A percentile compares a stretch with the other conserved stretches of the same genome.
Conservation (phyloP, 441 rosid genomes). For the Capsella rubella region DNA sequence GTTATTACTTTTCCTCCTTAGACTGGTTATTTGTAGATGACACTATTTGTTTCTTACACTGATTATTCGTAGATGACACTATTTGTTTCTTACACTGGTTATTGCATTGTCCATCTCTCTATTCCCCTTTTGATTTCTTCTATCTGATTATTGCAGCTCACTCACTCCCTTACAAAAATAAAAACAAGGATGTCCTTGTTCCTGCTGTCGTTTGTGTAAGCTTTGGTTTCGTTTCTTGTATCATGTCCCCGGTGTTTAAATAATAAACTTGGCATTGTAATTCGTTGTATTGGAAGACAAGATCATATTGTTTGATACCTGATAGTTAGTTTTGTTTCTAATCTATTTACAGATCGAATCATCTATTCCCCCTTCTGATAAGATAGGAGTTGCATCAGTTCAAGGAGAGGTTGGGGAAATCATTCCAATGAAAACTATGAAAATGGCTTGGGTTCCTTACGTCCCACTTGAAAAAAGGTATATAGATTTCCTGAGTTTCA, state of each 20-base stretch:
- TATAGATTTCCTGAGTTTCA: slow-evolving; percentile 14
- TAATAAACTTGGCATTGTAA: neutral
- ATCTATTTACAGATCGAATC: slow-evolving; percentile 64
- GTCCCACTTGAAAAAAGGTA: slow-evolving; percentile 82
- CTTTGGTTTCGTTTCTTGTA: slow-evolving; percentile 17
- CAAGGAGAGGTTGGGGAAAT: slow-evolving; percentile 80
- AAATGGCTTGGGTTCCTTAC: slow-evolving; percentile 97
- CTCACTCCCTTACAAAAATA: slow-evolving; percentile 57
- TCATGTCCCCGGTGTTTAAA: neutral
- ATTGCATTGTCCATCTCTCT: slow-evolving; percentile 1
- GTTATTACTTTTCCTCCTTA: slow-evolving; percentile 38
- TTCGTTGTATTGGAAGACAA: slow-evolving; percentile 10
- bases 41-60: neutral
- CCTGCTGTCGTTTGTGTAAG: slow-evolving; percentile 91
- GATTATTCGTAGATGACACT: neutral
- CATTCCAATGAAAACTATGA: slow-evolving; percentile 90
- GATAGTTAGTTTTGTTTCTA: neutral
- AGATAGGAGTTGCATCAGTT: slow-evolving; percentile 85
- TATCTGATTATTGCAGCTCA: slow-evolving; percentile 70
- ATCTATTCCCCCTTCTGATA: slow-evolving; percentile 88
- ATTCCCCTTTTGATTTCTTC: slow-evolving; percentile 21
- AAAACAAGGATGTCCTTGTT: slow-evolving; percentile 53
- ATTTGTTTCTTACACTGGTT: neutral
- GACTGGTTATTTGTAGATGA: neutral
- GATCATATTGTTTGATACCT: neutral